Base-by-base conservation (phyloP, 225 moss, liverwort and hornwort species). In the Neckera pumila region DNA sequence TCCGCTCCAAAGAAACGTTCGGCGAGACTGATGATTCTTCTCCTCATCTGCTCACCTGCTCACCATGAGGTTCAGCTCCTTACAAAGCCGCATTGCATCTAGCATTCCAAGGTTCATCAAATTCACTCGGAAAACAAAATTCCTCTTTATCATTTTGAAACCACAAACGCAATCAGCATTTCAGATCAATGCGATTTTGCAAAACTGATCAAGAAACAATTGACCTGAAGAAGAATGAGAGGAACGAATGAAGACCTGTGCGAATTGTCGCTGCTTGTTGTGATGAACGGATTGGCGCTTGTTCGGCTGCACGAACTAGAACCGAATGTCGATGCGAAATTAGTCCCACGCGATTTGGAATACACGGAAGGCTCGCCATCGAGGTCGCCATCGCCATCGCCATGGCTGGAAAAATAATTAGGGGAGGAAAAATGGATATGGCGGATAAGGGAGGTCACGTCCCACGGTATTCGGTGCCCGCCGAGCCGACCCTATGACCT, bases 11-110 rank as follows among this genome's bases (percentile, higher is more conserved):
- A 94, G 89, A 75, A 94, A 76, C 51, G 90, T 69, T 70, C 93
- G 91, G 54, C 93, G 89, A 4, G 92, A 73, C 89, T 88, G 84
- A 23, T 31, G 64, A 56, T 9, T 74, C 81, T 90, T 87, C 76
- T 43, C 77, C 76, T 87, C 89, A 90, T 91, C 93, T 90, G 87
- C 82, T 90, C 93, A 93, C 91, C 95, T 96, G 93, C 83, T 94
- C 93, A 90, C 84, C 91, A 94, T 90, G 88, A 93, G 91, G 89
- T 93, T 92, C 89, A 92, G 88, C 90, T 90, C 89, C 93, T 88
- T 79, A 89, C 92, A 87, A 89, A 31, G 84, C 84, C 85, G 79
- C 86, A 88, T 58, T 43, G 74, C 49, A 83, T 57, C 67, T 64
- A 90, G 25, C 61, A 74, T 38, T 86, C 49, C 76, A 82, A 67